phyloP scores from a whole-genome alignment of 768 basidiomycete genomes.

The Mrakia frigida region DNA sequence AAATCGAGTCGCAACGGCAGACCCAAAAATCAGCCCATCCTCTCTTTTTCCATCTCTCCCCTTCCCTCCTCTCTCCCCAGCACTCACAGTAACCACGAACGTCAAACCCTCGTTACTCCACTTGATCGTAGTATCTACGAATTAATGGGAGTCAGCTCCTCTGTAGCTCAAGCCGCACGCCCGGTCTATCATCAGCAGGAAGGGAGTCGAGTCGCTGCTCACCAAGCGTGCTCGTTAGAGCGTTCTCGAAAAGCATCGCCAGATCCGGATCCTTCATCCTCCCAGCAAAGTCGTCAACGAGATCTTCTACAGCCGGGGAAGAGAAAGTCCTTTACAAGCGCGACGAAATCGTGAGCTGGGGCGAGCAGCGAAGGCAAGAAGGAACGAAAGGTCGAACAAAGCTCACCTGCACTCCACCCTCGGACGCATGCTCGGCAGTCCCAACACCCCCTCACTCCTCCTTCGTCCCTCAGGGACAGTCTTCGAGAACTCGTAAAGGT shows the following conservation, averaged over 20 bases:
- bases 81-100: slow-evolving; percentile 69
- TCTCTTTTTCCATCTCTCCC: background rate
- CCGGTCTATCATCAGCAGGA: too few species aligned
- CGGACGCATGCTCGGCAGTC: slow-evolving; percentile 68
- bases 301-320: slow-evolving; percentile 50
- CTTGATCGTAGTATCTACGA: slow-evolving; percentile 69
- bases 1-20: slow-evolving; percentile 13
- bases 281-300: slow-evolving; percentile 66
- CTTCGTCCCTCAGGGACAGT: background rate
- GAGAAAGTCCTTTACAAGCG: background rate
- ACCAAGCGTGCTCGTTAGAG: slow-evolving; percentile 78
- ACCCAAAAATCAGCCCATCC: background rate
- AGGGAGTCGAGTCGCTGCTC: slow-evolving; percentile 31
- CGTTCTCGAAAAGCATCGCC: slow-evolving; percentile 72
- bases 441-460: slow-evolving; percentile 57
- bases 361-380: slow-evolving; percentile 1
- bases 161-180: too few species aligned
- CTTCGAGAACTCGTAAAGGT: background rate
- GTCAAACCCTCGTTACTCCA: slow-evolving; percentile 71
- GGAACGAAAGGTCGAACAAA: slow-evolving; percentile 46
- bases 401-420: slow-evolving; percentile 64
- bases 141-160: background rate
- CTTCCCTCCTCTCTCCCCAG: background rate
- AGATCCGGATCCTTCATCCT: slow-evolving; percentile 70
- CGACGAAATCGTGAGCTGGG: background rate